Evolutionary conservation across 176 grass and related monocot species (phyloP), one percentile per base, ranked within the genome.

Genomic region (Ensete ventricosum): DNA sequence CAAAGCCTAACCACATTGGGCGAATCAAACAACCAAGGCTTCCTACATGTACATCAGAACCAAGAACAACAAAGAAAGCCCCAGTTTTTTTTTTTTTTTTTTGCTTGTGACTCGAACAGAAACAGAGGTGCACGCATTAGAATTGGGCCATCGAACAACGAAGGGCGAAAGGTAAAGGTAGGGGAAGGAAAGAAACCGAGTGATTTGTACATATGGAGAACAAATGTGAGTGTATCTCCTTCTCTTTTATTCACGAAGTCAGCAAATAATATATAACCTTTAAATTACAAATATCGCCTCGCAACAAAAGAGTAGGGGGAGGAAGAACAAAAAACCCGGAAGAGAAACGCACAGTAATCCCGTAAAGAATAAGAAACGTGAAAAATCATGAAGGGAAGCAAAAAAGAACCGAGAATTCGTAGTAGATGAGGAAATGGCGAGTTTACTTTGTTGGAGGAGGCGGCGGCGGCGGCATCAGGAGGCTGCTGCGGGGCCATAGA

Each of bases 261-360:
- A 22, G 52, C 20, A 54, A 54, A 72, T 50, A 72, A 54, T 72
- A 54, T 72, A 23, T 19, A 72, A 52, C 25, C 25, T n/a, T n/a
- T 72, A 72, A 53, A 72, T 22, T 24, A 72, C 19, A 72, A 72
- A 72, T 43, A 43, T 25, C 49, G 70, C 70, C 70, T 72, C 70
- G 70, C 19, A 9, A 25, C 17, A 72, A 72, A 22, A 25, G 63
- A 25, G 62, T 26, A 22, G 11, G 63, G 23, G 63, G 23, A 65
- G 63, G 12, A 21, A 22, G 59, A 63, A 22, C 9, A 19, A 52
- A 19, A 52, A 52, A 11, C 34, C 34, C 0, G 10, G 20, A 22
- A 71, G 49, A 20, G 16, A 69, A 17, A 48, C 6, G 17, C 8
- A 70, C n/a, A 69, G 16, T 21, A 26, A 43, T 43, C 34, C 4